Evolutionary conservation across 306 rosid species (phyloP).

Genomic region (Cucumis hystrix): DNA sequence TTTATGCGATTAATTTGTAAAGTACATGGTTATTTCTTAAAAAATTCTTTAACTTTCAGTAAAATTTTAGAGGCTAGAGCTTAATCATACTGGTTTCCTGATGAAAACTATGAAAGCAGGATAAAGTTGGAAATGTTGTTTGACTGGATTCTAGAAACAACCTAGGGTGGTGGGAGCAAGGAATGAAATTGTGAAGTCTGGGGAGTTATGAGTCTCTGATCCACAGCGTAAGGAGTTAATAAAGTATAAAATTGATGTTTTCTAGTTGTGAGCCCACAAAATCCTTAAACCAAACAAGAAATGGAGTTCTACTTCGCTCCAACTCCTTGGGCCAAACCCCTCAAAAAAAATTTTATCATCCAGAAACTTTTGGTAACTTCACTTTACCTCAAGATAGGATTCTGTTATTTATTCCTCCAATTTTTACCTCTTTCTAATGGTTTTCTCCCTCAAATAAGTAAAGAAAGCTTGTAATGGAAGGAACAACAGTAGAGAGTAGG

Average conservation of each 20-base stretch:
- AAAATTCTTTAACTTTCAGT: background rate
- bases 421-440: background rate
- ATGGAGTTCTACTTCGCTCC: too few relatives aligned
- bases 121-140: background rate
- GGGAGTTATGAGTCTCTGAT: too few relatives aligned
- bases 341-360: background rate
- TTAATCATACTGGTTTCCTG: background rate
- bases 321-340: too few relatives aligned
- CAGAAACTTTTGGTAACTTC: background rate
- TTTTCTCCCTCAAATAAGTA: background rate
- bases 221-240: too few relatives aligned
- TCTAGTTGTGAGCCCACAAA: too few relatives aligned
- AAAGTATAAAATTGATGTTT: too few relatives aligned
- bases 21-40: background rate
- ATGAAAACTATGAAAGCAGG: background rate
- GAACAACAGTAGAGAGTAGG: background rate
- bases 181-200: too few relatives aligned
- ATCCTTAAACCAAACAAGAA: too few relatives aligned
- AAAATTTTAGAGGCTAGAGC: too few relatives aligned
- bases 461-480: background rate
- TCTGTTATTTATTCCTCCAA: background rate
- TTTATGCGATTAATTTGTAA: background rate
- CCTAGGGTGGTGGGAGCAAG: too few relatives aligned
- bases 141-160: background rate
- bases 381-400: background rate